These are phyloP conservation scores for Leishmania martiniquensis DNA, from an alignment of 208 protist species.

Conservation along the genomic window DNA sequence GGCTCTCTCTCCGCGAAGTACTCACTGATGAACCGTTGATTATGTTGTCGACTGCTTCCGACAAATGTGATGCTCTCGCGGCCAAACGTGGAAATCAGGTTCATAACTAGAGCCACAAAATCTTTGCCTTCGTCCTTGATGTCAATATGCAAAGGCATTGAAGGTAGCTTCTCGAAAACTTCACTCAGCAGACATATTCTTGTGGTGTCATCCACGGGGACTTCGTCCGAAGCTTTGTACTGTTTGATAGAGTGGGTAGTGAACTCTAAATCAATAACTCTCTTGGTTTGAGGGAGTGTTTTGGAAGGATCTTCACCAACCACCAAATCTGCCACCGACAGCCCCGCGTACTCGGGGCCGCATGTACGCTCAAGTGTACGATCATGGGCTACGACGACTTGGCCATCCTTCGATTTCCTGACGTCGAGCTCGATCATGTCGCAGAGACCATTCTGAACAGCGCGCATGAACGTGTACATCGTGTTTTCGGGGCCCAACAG, in stretches of 20 bases:
- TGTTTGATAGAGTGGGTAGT: constrained; percentile 28
- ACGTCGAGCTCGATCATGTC: constrained; percentile 88
- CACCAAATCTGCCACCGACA: constrained; percentile 44
- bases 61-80: constrained; percentile 64
- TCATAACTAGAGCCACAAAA: constrained; percentile 51
- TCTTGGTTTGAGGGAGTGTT: constrained; percentile 56
- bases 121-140: constrained; percentile 61
- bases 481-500: constrained; percentile 84
- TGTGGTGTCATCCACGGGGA: constrained; percentile 62
- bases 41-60: constrained; percentile 61
- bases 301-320: constrained; percentile 46
- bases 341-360: constrained; percentile 33
- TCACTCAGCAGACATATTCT: constrained; percentile 70
- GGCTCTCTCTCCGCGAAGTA: constrained; percentile 49
- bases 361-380: constrained; percentile 44
- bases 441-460: constrained; percentile 34
- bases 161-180: constrained; percentile 67
- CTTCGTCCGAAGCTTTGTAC: constrained; percentile 46
- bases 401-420: constrained; percentile 60
- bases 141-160: constrained; percentile 73
- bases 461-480: constrained; percentile 66
- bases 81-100: constrained; percentile 64
- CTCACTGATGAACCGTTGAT: constrained; percentile 46
- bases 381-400: constrained; percentile 80
- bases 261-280: constrained; percentile 71